phyloP scores from a whole-genome alignment of 805 yeast genomes.

The Zygotorulaspora sp. region DNA sequence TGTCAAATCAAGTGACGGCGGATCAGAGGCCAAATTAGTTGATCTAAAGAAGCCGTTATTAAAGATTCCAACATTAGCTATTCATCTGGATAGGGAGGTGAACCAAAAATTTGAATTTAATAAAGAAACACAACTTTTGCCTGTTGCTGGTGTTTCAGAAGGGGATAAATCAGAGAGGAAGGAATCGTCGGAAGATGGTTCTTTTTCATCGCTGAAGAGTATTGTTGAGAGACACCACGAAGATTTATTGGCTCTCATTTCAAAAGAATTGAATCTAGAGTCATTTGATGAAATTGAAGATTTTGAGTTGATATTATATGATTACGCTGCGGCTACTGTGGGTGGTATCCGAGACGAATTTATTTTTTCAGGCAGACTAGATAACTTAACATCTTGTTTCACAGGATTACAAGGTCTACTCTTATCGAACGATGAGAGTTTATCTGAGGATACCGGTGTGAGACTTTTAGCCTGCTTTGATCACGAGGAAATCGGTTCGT shows the following conservation, averaged over 20 bases:
- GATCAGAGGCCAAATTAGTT: constrained; percentile 60
- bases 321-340: constrained; percentile 72
- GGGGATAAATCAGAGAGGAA: constrained; percentile 20
- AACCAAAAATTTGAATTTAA: constrained; percentile 81
- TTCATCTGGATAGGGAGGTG: constrained; percentile 77
- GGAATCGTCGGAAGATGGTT: constrained; percentile 34
- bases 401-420: constrained; percentile 71
- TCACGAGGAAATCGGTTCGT: constrained; percentile 94
- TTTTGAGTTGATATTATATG: constrained; percentile 81
- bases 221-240: constrained; percentile 73
- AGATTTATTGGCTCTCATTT: constrained; percentile 64
- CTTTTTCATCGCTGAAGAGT: constrained; percentile 57
- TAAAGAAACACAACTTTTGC: constrained; percentile 79
- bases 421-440: constrained; percentile 42
- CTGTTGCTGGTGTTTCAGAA: constrained; percentile 68
- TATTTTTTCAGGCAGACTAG: constrained; percentile 85
- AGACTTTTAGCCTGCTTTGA: constrained; percentile 81
- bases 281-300: constrained; percentile 65
- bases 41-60: constrained; percentile 79
- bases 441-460: constrained; percentile 52
- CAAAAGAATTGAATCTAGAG: constrained; percentile 53
- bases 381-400: constrained; percentile 84
- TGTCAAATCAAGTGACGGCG: constrained; percentile 48
- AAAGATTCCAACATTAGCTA: constrained; percentile 92
- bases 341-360: constrained; percentile 93